phyloP scores from a whole-genome alignment of 495 filamentous ascomycete genomes.

The Parachaetomium inaequale region DNA sequence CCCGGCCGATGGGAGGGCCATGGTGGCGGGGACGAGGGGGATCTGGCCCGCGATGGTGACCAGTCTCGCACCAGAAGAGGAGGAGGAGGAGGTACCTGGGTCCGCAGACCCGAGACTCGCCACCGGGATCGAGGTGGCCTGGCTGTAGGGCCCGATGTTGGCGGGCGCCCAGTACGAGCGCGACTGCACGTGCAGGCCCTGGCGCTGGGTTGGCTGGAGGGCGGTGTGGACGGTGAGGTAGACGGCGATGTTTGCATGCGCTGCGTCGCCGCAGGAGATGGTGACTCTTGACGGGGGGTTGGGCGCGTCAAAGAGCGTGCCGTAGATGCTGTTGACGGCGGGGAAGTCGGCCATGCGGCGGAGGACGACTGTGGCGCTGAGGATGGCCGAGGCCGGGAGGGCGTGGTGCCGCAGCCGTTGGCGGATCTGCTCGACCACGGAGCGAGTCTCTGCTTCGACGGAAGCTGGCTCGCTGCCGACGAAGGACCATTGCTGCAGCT shows the following conservation, averaged over 20 bases:
- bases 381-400: slow-evolving; percentile 54
- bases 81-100: background rate
- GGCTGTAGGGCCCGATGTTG: slow-evolving; percentile 96
- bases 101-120: slow-evolving; percentile 4
- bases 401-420: slow-evolving; percentile 25
- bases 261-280: slow-evolving; percentile 65
- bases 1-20: slow-evolving; percentile 51
- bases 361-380: slow-evolving; percentile 72
- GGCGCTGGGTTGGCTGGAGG: slow-evolving; percentile 32
- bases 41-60: slow-evolving; percentile 80
- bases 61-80: slow-evolving; percentile 12
- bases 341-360: slow-evolving; percentile 76
- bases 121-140: slow-evolving; percentile 67
- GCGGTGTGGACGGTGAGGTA: slow-evolving; percentile 38
- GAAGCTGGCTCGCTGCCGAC: slow-evolving; percentile 1
- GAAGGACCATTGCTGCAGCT: slow-evolving; percentile 28
- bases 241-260: slow-evolving; percentile 53
- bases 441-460: slow-evolving; percentile 36
- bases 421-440: slow-evolving; percentile 37
- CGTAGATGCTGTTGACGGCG: slow-evolving; percentile 69
- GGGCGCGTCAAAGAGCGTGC: slow-evolving; percentile 61
- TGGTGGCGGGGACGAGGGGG: slow-evolving; percentile 75
- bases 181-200: slow-evolving; percentile 84
- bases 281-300: slow-evolving; percentile 85
- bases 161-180: slow-evolving; percentile 96